Conservation (phyloP, 1,139 yeast genomes). For the Suhomyces yuchorum region DNA sequence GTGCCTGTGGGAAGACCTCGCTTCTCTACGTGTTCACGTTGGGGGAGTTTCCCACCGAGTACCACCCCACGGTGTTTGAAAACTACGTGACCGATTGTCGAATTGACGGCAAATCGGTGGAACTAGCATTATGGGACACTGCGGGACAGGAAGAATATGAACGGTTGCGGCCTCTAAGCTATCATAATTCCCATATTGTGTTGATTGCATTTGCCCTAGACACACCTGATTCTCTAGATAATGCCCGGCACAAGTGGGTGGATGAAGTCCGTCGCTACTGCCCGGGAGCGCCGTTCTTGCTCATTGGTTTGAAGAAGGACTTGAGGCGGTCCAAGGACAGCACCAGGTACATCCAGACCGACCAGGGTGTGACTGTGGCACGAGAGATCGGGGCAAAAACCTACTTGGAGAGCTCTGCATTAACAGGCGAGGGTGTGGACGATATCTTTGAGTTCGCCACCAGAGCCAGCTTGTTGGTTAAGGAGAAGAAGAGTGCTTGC, state of each 20-base stretch:
- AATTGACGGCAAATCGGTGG: conserved; percentile 89
- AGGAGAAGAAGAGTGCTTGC: conserved; percentile 34
- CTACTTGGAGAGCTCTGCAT: conserved; percentile 72
- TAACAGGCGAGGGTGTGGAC: conserved; percentile 82
- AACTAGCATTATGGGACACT: conserved; percentile 92
- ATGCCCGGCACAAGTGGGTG: conserved; percentile 73
- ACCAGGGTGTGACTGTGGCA: conserved; percentile 62
- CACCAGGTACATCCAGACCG: conserved; percentile 47
- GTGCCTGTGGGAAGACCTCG: conserved; percentile 94
- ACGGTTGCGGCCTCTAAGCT: conserved; percentile 78
- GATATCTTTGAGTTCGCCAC: conserved; percentile 79
- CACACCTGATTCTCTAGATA: conserved; percentile 67
- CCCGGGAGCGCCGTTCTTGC: conserved; percentile 63
- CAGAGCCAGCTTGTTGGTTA: conserved; percentile 57
- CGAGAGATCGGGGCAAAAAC: conserved; percentile 67
- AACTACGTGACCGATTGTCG: conserved; percentile 92
- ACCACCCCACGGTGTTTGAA: conserved; percentile 94
- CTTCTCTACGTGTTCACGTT: conserved; percentile 86
- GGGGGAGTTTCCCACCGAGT: conserved; percentile 82
- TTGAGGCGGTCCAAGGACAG: conserved; percentile 46
- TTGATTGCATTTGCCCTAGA: conserved; percentile 73
- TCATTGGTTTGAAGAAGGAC: conserved; percentile 75
- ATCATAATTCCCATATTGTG: conserved; percentile 73
- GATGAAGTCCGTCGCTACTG: conserved; percentile 68
- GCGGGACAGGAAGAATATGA: conserved; percentile 96